phyloP scores from a whole-genome alignment of 2,329 filamentous ascomycete species.

The Pseudogymnoascus sp. region DNA sequence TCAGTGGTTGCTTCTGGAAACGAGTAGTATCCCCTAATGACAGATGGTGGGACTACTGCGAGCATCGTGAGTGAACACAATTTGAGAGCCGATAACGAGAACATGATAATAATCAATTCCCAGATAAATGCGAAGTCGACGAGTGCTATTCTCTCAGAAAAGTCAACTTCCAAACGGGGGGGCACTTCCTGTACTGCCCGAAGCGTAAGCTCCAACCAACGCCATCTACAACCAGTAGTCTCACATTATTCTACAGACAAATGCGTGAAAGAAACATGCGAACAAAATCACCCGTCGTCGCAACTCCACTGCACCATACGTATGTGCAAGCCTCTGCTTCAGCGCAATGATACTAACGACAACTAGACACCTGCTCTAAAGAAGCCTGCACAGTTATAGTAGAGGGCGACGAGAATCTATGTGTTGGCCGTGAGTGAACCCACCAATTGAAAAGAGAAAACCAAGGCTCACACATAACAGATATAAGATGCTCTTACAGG shows the following conservation, averaged over 20 bases:
- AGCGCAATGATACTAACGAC: neutral
- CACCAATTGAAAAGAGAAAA: neutral
- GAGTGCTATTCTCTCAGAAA: neutral
- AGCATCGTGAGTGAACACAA: neutral
- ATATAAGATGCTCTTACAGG: neutral
- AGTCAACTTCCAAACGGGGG: neutral
- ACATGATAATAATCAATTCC: neutral
- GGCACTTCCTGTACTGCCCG: neutral
- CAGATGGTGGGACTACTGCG: neutral
- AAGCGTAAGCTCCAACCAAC: neutral
- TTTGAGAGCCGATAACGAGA: neutral
- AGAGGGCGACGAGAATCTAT: constrained; percentile 3
- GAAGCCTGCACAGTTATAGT: neutral
- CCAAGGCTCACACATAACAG: neutral
- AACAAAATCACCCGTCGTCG: neutral
- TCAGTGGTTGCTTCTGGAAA: neutral
- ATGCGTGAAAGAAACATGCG: neutral
- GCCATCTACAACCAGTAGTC: neutral
- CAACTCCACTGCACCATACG: neutral
- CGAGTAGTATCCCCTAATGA: neutral
- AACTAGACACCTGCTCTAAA: neutral
- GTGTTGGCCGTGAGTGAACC: neutral
- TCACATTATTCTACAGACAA: constrained; percentile 6
- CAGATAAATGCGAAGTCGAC: neutral
- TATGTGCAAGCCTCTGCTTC: neutral